phyloP scores from a whole-genome alignment of 108 stramenopile genomes.

The Skeletonema marinoi region DNA sequence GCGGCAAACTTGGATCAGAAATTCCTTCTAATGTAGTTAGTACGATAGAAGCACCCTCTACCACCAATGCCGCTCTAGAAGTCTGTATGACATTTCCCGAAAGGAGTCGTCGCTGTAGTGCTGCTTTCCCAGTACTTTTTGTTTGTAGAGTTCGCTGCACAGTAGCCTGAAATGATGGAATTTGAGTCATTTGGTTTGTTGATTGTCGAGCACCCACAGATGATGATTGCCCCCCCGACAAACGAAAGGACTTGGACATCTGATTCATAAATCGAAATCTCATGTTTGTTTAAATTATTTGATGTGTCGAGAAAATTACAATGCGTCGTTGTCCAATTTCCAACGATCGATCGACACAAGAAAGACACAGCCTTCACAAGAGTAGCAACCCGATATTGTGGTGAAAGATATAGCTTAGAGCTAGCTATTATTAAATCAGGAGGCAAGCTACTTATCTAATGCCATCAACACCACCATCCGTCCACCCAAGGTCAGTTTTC shows the following conservation, averaged over 20 bases:
- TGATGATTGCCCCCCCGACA: neutral
- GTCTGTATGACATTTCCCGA: neutral
- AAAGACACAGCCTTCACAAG: too few species aligned
- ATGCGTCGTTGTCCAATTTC: too few species aligned
- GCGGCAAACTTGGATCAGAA: neutral
- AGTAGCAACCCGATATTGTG: too few species aligned
- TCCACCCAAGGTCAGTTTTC: too few species aligned
- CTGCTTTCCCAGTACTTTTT: neutral
- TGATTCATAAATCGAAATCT: neutral
- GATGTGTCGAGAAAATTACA: neutral
- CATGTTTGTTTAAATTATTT: neutral
- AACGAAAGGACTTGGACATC: slow-evolving; percentile 1
- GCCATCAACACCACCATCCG: too few species aligned
- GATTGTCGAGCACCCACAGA: neutral
- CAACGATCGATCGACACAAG: too few species aligned
- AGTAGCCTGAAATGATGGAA: neutral
- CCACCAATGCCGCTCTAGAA: neutral
- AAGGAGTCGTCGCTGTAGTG: neutral
- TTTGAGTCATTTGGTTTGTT: neutral
- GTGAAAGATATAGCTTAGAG: too few species aligned
- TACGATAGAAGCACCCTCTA: neutral
- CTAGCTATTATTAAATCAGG: too few species aligned
- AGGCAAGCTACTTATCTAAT: too few species aligned
- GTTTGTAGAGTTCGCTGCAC: neutral
- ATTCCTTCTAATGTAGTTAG: neutral